Percentiles rank a stretch among this genome's conserved stretches.
Conservation (phyloP, 1,139 yeast species). For the Sugiyamaella xylanicola region DNA sequence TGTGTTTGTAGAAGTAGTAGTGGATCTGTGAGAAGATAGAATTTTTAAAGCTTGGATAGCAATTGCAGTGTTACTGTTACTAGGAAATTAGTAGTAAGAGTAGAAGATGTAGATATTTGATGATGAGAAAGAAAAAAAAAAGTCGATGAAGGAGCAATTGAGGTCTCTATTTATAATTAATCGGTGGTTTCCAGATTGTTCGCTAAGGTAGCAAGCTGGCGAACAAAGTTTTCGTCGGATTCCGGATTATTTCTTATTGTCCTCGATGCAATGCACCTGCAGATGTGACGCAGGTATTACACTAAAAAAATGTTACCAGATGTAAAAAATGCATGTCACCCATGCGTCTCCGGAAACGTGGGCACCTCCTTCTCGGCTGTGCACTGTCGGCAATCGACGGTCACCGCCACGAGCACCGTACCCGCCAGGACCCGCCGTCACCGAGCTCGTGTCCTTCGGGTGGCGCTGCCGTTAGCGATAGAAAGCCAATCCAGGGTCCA, state of each 20-base stretch:
- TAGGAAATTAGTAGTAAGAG: not conserved
- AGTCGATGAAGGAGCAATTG: not conserved
- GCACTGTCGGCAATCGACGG: not conserved
- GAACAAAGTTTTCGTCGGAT: not conserved
- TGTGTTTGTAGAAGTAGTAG: slow-evolving; percentile 2
- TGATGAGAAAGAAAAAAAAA: not conserved
- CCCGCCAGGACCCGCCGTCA: not conserved
- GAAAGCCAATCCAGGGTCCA: too few relatives aligned
- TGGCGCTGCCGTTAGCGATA: not conserved
- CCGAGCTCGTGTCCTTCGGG: too few relatives aligned
- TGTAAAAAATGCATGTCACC: not conserved
- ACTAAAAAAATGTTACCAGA: not conserved
- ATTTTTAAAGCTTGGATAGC: too few relatives aligned
- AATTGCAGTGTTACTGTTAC: not conserved
- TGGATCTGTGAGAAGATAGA: not conserved
- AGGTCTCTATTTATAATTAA: not conserved
- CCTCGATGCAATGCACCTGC: slow-evolving; percentile 2
- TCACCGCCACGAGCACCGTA: not conserved
- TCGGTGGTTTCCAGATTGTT: too few relatives aligned
- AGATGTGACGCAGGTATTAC: not conserved
- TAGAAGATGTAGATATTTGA: not conserved
- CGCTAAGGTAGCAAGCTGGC: not conserved
- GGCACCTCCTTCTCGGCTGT: not conserved
- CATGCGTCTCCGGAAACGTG: slow-evolving; percentile 1
- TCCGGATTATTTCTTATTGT: not conserved